phyloP scores from a whole-genome alignment of 176 grass and related monocot species.

The Hordeum marinum region DNA sequence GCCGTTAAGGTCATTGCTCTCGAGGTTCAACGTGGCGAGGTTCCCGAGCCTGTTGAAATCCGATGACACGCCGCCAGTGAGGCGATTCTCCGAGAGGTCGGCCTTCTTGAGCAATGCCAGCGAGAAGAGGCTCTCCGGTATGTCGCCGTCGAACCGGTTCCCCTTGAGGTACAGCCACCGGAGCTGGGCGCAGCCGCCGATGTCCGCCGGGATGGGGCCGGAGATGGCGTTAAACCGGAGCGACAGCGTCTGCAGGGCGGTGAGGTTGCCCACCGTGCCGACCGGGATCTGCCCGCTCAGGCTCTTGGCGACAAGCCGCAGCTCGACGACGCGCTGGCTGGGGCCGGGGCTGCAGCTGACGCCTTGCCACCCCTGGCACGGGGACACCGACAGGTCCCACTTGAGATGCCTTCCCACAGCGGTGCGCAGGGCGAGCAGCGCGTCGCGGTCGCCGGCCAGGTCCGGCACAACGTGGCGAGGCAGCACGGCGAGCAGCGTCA shows the following conservation, averaged over 20 bases:
- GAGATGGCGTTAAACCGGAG: constrained; percentile 62
- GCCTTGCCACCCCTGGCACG: constrained; percentile 55
- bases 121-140: constrained; percentile 55
- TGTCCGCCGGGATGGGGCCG: constrained; percentile 53
- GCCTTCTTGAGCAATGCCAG: constrained; percentile 42
- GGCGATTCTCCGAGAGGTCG: constrained; percentile 43
- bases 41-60: constrained; percentile 38
- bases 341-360: constrained; percentile 41
- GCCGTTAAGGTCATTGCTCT: constrained; percentile 42
- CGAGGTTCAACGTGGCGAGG: constrained; percentile 44
- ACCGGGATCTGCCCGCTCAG: constrained; percentile 37
- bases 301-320: constrained; percentile 41
- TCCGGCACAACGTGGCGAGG: constrained; percentile 17
- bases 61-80: constrained; percentile 39
- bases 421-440: constrained; percentile 41
- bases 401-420: not conserved
- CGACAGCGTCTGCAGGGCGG: constrained; percentile 53
- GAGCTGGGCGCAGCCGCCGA: constrained; percentile 41
- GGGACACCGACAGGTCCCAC: constrained; percentile 36
- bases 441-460: constrained; percentile 39
- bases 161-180: constrained; percentile 13
- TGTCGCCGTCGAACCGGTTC: constrained; percentile 38
- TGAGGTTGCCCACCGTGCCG: constrained; percentile 74
- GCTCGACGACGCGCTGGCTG: constrained; percentile 37
- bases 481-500: not conserved